Conservation (phyloP, 257 asterid species). For the Solanum rostratum region DNA sequence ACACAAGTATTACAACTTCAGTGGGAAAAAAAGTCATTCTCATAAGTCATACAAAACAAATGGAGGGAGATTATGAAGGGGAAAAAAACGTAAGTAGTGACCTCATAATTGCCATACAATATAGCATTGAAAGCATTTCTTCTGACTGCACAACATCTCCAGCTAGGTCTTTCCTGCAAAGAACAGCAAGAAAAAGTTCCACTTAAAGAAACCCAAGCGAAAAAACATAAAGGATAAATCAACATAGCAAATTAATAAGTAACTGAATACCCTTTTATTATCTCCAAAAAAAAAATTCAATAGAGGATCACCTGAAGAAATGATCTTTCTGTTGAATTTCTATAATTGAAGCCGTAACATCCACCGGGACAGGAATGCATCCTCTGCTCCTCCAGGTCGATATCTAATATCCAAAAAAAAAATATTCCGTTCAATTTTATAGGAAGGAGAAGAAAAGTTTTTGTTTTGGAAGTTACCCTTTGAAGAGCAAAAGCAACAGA, state of each 20-base stretch:
- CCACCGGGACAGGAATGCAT: constrained; percentile 54
- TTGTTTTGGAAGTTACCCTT: constrained; percentile 23
- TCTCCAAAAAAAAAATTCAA: not conserved
- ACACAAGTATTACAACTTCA: not conserved
- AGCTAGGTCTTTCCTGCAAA: constrained; percentile 39
- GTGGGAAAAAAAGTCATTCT: not conserved
- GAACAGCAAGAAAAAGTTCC: not conserved
- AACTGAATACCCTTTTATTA: not conserved
- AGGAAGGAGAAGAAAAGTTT: not conserved
- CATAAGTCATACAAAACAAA: not conserved
- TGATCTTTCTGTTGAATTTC: constrained; percentile 87
- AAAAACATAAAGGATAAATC: not conserved
- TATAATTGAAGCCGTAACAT: constrained; percentile 59
- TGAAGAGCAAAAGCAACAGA: constrained; percentile 45
- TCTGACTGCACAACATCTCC: constrained; percentile 43
- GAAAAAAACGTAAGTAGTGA: not conserved
- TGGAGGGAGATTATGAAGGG: not conserved
- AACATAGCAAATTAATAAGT: not conserved
- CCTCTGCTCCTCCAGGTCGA: constrained; percentile 85
- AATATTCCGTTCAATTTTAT: not conserved
- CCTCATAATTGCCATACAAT: constrained; percentile 86
- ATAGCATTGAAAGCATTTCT: constrained; percentile 63
- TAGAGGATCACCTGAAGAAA: constrained; percentile 19
- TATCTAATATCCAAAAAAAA: constrained; percentile 30
- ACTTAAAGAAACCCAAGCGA: not conserved